Base-by-base conservation (phyloP, 768 basidiomycete genomes). In the Krasilnikovozyma curviuscula region DNA sequence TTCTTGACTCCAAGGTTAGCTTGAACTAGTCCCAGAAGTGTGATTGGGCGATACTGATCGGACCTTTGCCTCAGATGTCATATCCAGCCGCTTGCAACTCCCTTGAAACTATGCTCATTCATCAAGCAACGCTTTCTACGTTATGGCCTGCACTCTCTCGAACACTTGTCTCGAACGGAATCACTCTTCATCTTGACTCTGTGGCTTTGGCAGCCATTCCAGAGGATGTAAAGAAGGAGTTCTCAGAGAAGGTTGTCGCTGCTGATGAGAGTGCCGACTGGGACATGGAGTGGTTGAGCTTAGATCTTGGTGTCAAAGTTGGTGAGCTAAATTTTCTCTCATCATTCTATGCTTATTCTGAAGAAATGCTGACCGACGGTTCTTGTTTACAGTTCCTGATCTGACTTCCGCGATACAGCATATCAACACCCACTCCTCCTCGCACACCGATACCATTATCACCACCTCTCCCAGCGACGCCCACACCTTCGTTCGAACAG, bases 41-140 rank as follows among this genome's bases (percentile, higher is more conserved):
- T 10, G 5, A 2, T 2, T 21, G 9, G 29, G 29, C 32, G 5
- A 34, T 21, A 21, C 30, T 45, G 30, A 45, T 24, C 18, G 13
- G 40, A 30, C 8, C 27, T 29, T 31, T 39, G 9, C 37, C n/a
- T 39, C 60, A 97, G 91, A 77, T 73, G 31, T 77, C 88, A 63
- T 98, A 97, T 64, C 84, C 89, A 28, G 83, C 93, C 14, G 93
- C 89, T 0, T 98, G 93, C 65, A 98, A 98, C 61, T 69, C 93
- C 1, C 77, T 72, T 8, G 93, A 98, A 63, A 93, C 81, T 0
- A 71, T 97, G 27, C 70, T 98, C 41, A 67, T 98, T 5, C 89
- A 98, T 64, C 70, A 74, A 52, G 73, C 72, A 7, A 63, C 84
- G 3, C 64, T 95, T 23, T 45, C 69, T 14, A 79, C 78, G 0